phyloP scores from a whole-genome alignment of 345 rosid species.

The Brassica nigra region DNA sequence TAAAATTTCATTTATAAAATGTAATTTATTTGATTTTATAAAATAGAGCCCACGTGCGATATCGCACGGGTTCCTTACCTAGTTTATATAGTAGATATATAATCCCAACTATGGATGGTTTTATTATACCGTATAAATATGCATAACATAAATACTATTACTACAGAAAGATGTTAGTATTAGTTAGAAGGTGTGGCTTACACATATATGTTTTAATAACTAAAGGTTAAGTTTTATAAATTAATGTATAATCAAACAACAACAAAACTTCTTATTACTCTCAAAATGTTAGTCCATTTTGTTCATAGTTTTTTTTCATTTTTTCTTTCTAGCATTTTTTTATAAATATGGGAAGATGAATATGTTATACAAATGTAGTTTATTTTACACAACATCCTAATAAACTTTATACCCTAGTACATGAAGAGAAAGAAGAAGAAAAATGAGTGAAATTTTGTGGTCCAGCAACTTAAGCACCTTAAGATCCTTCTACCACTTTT shows the following conservation, averaged over 20 bases:
- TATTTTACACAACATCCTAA: slow-evolving; percentile 15
- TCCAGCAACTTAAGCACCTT: slow-evolving; percentile 36
- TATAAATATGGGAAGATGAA: background rate
- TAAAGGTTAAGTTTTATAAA: background rate
- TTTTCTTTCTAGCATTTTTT: background rate
- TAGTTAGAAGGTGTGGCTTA: background rate
- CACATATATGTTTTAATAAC: background rate
- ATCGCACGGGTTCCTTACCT: too few relatives aligned
- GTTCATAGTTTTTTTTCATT: background rate
- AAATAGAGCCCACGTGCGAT: too few relatives aligned
- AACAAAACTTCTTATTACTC: background rate
- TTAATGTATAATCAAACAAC: background rate
- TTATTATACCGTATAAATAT: background rate
- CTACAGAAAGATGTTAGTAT: background rate
- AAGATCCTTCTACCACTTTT: slow-evolving; percentile 37
- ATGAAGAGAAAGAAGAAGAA: background rate
- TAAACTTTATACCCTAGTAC: background rate
- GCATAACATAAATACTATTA: background rate
- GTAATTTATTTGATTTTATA: too few relatives aligned
- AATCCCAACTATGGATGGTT: background rate
- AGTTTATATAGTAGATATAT: background rate
- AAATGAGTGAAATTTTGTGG: slow-evolving; percentile 32
- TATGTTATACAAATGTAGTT: background rate
- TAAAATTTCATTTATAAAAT: too few relatives aligned
- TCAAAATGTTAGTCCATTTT: background rate